Conservation (phyloP, 2,329 filamentous ascomycete genomes). For the Penicillium hordei region DNA sequence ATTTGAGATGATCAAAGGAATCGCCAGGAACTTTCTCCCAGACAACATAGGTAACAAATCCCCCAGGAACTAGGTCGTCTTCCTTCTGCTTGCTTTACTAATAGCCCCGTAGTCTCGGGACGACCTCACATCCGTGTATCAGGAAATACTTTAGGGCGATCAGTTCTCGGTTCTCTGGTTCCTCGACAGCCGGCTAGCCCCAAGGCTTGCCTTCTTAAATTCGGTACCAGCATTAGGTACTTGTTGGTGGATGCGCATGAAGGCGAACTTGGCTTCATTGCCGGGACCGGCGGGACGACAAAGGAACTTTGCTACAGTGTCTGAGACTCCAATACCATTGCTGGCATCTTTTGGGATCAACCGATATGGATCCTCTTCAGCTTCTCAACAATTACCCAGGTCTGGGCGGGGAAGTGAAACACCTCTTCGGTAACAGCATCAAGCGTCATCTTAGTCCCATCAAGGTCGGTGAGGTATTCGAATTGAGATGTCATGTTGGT, state of each 20-base stretch:
- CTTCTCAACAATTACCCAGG: not conserved
- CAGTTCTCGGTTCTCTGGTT: too few relatives aligned
- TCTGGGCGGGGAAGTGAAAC: not conserved
- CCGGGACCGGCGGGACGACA: not conserved
- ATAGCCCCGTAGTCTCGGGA: too few relatives aligned
- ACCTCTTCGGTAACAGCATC: not conserved
- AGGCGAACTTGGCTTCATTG: not conserved
- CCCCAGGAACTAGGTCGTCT: too few relatives aligned
- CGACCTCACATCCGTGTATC: too few relatives aligned
- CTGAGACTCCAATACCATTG: not conserved
- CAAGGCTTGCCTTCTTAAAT: not conserved
- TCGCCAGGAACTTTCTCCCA: too few relatives aligned
- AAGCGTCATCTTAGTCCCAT: not conserved
- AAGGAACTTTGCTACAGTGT: not conserved
- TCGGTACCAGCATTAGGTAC: not conserved
- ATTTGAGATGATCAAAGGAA: too few relatives aligned
- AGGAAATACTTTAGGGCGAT: too few relatives aligned
- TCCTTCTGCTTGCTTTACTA: too few relatives aligned
- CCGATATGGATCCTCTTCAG: not conserved
- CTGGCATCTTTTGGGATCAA: not conserved
- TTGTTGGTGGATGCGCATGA: not conserved
- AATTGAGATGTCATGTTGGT: not conserved
- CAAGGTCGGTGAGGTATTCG: not conserved
- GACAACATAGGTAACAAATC: too few relatives aligned
- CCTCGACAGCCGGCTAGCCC: not conserved